Evolutionary conservation across 129 eudicot species (phyloP), one percentile per base, ranked within the genome.

Genomic region (Artemisia tridentata): DNA sequence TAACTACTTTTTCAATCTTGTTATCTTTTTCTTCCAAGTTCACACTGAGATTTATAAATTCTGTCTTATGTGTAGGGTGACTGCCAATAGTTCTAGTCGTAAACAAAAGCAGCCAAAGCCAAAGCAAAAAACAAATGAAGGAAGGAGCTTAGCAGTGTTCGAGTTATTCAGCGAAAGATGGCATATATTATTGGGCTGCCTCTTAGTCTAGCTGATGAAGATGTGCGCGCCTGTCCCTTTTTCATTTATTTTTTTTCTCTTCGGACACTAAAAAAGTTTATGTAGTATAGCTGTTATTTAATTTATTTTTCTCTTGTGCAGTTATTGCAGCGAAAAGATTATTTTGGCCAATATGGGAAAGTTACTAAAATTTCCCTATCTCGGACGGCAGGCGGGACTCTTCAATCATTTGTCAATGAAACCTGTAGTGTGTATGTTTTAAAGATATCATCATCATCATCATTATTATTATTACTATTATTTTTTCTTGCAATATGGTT

Each of bases 121-220:
- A 52, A 88, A 83, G 86, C 86, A 80, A 63, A 88, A 88, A 82
- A 47, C 73, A 72, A 76, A 67, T 83, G 91, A 85, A 83, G 83
- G 66, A 71, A 81, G 57, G 76, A 88, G n/a, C 85, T 88, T 69
- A 80, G 82, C 41, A 74, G 74, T 83, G 84, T 83, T 51, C 84
- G 96, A 77, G 91, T 85, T 68, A 88, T 88, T 81, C 96, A 88
- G 73, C 79, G 96, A 58, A 85, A 81, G 72, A 88, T 88, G 88
- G 86, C 91, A 11, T 88, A 88, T 71, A 88, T 88, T 49, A 83
- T 80, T 73, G 96, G 91, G 54, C 81, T 88, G 25, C 96, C 96
- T 54, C 86, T 85, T 65, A 83, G 80, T 78, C 76, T 88, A 27
- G 91, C 96, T 70, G 86, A 88, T 81, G 96, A 85, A 85, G 86